These are phyloP conservation scores for Phytopythium ostracodes DNA, from an alignment of 352 stramenopile species.

Conservation along the genomic window DNA sequence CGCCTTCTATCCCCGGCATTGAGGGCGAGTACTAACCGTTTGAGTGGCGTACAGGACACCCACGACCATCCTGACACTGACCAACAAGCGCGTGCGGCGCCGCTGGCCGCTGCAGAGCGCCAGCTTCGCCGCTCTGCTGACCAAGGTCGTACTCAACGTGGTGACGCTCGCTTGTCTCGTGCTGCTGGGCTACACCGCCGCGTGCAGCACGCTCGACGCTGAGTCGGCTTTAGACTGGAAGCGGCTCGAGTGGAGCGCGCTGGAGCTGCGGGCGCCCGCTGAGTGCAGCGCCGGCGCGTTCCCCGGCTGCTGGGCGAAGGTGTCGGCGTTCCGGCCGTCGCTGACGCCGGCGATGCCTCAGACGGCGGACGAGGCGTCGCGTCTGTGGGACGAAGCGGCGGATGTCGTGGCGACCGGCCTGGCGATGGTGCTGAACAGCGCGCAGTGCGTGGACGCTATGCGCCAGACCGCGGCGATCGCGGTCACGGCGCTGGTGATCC, in stretches of 20 bases:
- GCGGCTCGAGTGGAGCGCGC: slow-evolving; percentile 13
- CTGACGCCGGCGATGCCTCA: slow-evolving; percentile 12
- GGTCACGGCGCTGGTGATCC: slow-evolving; percentile 13
- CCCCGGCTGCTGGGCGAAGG: slow-evolving; percentile 9
- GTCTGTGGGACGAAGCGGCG: slow-evolving; percentile 27
- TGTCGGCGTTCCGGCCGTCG: slow-evolving; percentile 9
- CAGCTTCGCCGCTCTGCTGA: slow-evolving; percentile 15
- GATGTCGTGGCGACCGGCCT: slow-evolving; percentile 6
- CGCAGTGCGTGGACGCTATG: slow-evolving; percentile 6
- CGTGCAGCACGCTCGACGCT: slow-evolving; percentile 17
- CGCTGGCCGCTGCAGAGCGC: slow-evolving; percentile 40
- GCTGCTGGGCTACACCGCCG: slow-evolving; percentile 19
- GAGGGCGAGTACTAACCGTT: not conserved
- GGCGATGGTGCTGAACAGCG: slow-evolving; percentile 8
- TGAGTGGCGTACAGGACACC: not conserved
- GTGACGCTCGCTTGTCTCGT: slow-evolving; percentile 17
- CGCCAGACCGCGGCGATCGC: slow-evolving; percentile 15
- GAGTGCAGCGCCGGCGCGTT: slow-evolving; percentile 22
- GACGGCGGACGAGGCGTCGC: slow-evolving; percentile 24
- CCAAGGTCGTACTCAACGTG: slow-evolving; percentile 38
- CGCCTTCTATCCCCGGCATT: too few relatives aligned
- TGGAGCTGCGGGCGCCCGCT: slow-evolving; percentile 18
- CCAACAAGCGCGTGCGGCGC: slow-evolving; percentile 6
- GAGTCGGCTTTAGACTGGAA: slow-evolving; percentile 15
- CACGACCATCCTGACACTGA: slow-evolving; percentile 1